Evolutionary conservation across 140 eudicot species (phyloP).

Genomic region (Stevia rebaudiana): DNA sequence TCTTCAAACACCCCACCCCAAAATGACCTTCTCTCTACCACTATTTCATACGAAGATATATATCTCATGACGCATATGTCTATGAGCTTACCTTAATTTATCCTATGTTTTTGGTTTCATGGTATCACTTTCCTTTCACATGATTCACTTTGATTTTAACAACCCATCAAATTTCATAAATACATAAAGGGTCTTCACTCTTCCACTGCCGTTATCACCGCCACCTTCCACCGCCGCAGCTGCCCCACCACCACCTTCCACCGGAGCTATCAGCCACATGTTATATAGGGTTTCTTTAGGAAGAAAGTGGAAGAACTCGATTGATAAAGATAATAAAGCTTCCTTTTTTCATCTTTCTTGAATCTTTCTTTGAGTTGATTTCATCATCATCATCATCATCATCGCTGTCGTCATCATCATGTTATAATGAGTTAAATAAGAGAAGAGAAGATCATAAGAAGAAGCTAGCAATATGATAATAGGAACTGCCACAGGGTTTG

Average conservation of each 20-base stretch:
- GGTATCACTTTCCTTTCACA: constrained; percentile 18
- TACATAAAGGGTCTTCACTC: constrained; percentile 17
- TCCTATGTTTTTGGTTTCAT: constrained; percentile 50
- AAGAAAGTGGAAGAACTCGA: not conserved
- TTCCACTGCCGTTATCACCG: not conserved
- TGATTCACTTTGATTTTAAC: constrained; percentile 17
- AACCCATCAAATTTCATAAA: constrained; percentile 24
- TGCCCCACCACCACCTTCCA: not conserved
- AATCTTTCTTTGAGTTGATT: not conserved
- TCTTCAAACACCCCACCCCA: too few relatives aligned
- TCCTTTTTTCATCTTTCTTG: not conserved
- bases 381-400: constrained; percentile 8
- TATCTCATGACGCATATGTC: not conserved
- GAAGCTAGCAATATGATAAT: constrained; percentile 29
- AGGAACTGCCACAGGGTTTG: too few relatives aligned
- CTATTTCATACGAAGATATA: too few relatives aligned
- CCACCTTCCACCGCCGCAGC: not conserved
- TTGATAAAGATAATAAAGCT: constrained; percentile 5
- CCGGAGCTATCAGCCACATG: not conserved
- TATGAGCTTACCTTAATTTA: constrained; percentile 34
- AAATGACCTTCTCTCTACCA: too few relatives aligned
- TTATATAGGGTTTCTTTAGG: constrained; percentile 7
- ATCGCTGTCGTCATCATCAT: constrained; percentile 2
- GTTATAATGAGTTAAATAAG: constrained; percentile 30
- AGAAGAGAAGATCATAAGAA: constrained; percentile 38